A percentile compares a stretch with the other conserved stretches of the same genome.
Evolutionary conservation across 225 moss, liverwort and hornwort species (phyloP).

Genomic region (Sphagnum tenellum): DNA sequence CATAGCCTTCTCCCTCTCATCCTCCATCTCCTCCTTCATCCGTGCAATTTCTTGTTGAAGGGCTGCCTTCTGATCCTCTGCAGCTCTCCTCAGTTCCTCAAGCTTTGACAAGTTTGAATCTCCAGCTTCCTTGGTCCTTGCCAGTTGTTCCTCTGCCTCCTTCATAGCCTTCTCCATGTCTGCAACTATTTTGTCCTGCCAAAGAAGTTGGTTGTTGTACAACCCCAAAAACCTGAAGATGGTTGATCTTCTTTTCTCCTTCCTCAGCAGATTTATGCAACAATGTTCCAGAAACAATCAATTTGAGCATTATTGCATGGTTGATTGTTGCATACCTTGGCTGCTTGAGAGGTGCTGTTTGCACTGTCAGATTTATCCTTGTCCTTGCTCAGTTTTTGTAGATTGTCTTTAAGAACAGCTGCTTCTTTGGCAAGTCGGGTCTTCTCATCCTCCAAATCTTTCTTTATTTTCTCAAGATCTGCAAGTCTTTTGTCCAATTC

Average conservation of each 20-base stretch:
- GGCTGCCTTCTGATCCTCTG: slow-evolving; percentile 1
- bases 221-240: too few species aligned
- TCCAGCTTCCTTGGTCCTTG: slow-evolving; percentile 6
- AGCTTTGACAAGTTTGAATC: slow-evolving; percentile 3
- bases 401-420: not conserved
- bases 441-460: slow-evolving; percentile 2
- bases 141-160: slow-evolving; percentile 11
- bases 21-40: slow-evolving; percentile 2
- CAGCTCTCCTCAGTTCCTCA: slow-evolving; percentile 3
- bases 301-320: not conserved
- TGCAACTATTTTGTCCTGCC: slow-evolving; percentile 16
- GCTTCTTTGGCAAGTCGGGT: slow-evolving; percentile 5
- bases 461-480: slow-evolving; percentile 6
- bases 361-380: slow-evolving; percentile 4
- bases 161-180: slow-evolving; percentile 20
- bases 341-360: not conserved
- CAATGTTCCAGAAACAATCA: not conserved
- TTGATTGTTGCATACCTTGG: slow-evolving; percentile 2
- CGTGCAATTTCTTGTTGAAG: not conserved
- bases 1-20: not conserved
- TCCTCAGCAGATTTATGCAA: not conserved
- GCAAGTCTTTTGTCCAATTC: slow-evolving; percentile 8
- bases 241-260: too few species aligned
- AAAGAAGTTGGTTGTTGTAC: too few species aligned
- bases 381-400: slow-evolving; percentile 1